Conservation (phyloP, 2,329 filamentous ascomycete genomes). For the Fusarium coicis region DNA sequence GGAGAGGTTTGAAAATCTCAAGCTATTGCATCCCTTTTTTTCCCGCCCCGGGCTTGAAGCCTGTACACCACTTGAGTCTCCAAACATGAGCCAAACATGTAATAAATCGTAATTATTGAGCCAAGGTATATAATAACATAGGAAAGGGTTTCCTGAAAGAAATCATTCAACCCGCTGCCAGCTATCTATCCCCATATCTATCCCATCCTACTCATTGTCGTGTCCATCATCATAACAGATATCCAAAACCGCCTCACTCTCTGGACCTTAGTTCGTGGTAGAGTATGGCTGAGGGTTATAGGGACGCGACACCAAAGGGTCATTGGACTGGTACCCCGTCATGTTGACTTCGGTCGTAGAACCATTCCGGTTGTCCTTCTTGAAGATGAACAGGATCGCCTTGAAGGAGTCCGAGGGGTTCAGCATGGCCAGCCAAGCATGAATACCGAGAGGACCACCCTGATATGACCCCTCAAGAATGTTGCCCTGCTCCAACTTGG, state of each 20-base stretch:
- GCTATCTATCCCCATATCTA: background rate
- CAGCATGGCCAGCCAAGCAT: conserved; percentile 32
- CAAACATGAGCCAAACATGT: too few species aligned
- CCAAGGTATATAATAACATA: background rate
- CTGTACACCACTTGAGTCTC: too few species aligned
- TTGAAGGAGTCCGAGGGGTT: conserved; percentile 29
- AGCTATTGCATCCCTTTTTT: background rate
- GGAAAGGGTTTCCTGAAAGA: background rate
- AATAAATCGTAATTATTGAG: too few species aligned
- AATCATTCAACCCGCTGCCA: background rate
- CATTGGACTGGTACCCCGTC: conserved; percentile 9
- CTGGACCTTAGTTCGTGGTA: background rate
- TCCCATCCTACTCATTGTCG: background rate
- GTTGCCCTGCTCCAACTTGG: conserved; percentile 4
- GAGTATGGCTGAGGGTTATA: background rate
- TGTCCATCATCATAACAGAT: background rate
- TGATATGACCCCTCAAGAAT: conserved; percentile 13
- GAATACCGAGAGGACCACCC: conserved; percentile 25
- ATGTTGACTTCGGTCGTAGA: conserved; percentile 3
- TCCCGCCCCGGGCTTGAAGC: background rate
- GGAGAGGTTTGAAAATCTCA: background rate
- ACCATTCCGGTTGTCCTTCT: background rate
- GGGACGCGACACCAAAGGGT: background rate
- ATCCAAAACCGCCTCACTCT: background rate
- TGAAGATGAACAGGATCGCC: conserved; percentile 27